phyloP scores from a whole-genome alignment of 352 stramenopile species.

The Phytopythium delawarense region DNA sequence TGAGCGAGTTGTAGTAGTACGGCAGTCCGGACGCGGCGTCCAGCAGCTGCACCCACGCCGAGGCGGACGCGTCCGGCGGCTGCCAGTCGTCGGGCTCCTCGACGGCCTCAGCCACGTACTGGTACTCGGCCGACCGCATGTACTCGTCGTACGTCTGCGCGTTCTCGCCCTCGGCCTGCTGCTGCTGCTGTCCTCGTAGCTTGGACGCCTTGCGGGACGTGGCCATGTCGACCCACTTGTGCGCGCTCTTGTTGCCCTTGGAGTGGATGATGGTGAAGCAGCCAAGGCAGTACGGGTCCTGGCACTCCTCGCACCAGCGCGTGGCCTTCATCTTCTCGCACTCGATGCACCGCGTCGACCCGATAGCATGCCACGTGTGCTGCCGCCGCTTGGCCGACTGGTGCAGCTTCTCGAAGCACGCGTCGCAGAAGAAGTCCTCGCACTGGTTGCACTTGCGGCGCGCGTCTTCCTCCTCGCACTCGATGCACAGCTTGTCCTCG shows the following conservation, averaged over 20 bases:
- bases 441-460: conserved; percentile 62
- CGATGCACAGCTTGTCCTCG: conserved; percentile 64
- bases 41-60: conserved; percentile 53
- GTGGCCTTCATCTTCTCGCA: conserved; percentile 85
- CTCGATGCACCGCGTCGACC: conserved; percentile 72
- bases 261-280: conserved; percentile 83
- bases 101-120: conserved; percentile 61
- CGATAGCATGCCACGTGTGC: conserved; percentile 77
- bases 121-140: conserved; percentile 66
- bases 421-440: conserved; percentile 76
- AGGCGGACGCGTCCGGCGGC: conserved; percentile 11
- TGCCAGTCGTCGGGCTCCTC: conserved; percentile 19
- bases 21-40: conserved; percentile 56
- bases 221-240: conserved; percentile 71
- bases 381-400: conserved; percentile 61
- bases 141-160: conserved; percentile 78
- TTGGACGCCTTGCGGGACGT: conserved; percentile 46
- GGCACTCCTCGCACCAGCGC: conserved; percentile 65
- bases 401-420: conserved; percentile 75
- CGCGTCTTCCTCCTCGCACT: conserved; percentile 77
- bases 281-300: conserved; percentile 77
- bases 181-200: conserved; percentile 30
- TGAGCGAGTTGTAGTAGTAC: conserved; percentile 77
- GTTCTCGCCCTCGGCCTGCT: conserved; percentile 41
- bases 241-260: conserved; percentile 70